phyloP scores from a whole-genome alignment of 352 stramenopile species.

The Phytophthora cactorum region DNA sequence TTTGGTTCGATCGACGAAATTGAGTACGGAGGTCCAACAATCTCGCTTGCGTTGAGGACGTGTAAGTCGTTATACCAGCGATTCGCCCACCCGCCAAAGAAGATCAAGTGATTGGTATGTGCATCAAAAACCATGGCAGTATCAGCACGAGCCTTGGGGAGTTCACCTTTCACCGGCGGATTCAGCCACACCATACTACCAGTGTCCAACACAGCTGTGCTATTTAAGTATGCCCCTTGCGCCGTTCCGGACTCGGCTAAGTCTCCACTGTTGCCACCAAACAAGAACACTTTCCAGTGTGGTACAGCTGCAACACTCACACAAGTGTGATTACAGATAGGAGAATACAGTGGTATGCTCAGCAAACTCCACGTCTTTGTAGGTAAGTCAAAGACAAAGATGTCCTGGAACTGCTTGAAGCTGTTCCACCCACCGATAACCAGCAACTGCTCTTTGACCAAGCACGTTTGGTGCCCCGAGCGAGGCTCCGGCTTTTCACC shows the following conservation, averaged over 20 bases:
- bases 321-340: conserved; percentile 96
- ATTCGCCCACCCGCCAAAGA: conserved; percentile 98
- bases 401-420: conserved; percentile 96
- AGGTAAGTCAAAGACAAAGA: conserved; percentile 92
- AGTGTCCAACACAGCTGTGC: conserved; percentile 93
- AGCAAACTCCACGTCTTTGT: conserved; percentile 88
- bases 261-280: conserved; percentile 96
- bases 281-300: conserved; percentile 98
- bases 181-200: conserved; percentile 81
- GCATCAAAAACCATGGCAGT: conserved; percentile 94
- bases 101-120: conserved; percentile 88
- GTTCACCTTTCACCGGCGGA: conserved; percentile 70
- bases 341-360: conserved; percentile 54
- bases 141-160: conserved; percentile 91
- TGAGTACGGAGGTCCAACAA: conserved; percentile 96
- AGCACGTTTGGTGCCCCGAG: conserved; percentile 93
- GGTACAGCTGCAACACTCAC: conserved; percentile 95
- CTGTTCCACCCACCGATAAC: conserved; percentile 97
- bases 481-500: conserved; percentile 92
- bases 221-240: conserved; percentile 91
- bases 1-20: conserved; percentile 91
- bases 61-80: conserved; percentile 95
- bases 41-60: conserved; percentile 93
- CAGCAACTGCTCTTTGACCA: conserved; percentile 92
- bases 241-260: conserved; percentile 86